phyloP scores from a whole-genome alignment of 371 early-diverging fungal genomes.

The Circinella minor region DNA sequence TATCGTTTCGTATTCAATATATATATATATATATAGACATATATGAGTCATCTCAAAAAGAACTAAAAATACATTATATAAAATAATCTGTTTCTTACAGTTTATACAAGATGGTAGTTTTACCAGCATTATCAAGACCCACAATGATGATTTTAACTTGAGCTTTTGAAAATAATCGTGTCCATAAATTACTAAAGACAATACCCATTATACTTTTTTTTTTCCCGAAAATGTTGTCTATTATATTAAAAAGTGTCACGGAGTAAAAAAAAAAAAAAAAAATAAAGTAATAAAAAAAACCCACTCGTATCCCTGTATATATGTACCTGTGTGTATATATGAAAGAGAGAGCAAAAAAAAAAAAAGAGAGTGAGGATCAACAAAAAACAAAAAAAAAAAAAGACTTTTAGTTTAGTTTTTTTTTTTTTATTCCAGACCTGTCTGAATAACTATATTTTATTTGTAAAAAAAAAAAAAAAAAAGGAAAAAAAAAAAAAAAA shows the following conservation, averaged over 20 bases:
- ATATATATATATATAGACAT: too few species aligned
- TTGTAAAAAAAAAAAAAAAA: slow-evolving; percentile 6
- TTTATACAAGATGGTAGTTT: slow-evolving; percentile 84
- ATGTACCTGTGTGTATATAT: too few species aligned
- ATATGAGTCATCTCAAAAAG: not conserved
- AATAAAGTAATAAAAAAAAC: too few species aligned
- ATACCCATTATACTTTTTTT: slow-evolving; percentile 36
- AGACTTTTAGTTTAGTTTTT: too few species aligned
- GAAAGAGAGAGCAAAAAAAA: too few species aligned
- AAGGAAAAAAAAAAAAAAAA: not conserved
- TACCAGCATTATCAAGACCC: slow-evolving; percentile 94
- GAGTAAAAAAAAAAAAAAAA: too few species aligned
- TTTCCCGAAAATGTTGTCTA: not conserved
- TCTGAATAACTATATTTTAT: too few species aligned
- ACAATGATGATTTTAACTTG: slow-evolving; percentile 92
- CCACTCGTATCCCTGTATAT: too few species aligned
- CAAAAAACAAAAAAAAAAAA: too few species aligned
- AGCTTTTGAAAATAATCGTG: slow-evolving; percentile 58
- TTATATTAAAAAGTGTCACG: too few species aligned
- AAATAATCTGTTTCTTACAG: slow-evolving; percentile 34
- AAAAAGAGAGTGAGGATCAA: too few species aligned
- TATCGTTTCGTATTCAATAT: slow-evolving; percentile 16
- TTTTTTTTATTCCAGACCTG: too few species aligned
- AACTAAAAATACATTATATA: not conserved
- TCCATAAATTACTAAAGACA: slow-evolving; percentile 50